Percentiles rank a stretch among this genome's conserved stretches.
Conservation (phyloP, 2,329 filamentous ascomycete species). For the Tolypocladium ovalisporum region DNA sequence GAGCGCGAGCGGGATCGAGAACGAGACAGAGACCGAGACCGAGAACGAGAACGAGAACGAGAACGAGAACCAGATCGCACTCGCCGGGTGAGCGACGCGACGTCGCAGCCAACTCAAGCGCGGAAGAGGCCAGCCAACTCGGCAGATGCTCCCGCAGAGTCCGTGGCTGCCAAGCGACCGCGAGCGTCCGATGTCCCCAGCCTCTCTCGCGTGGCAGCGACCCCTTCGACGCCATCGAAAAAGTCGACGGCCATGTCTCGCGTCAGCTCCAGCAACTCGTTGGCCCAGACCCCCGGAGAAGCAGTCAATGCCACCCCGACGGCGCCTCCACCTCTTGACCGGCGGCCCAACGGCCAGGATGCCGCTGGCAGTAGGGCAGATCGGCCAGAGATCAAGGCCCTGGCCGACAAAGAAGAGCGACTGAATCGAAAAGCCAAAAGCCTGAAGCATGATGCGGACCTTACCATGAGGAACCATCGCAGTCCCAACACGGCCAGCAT, state of each 20-base stretch:
- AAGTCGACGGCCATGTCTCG: constrained; percentile 41
- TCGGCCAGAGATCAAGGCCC: constrained; percentile 10
- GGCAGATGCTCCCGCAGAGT: constrained; percentile 24
- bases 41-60: background rate
- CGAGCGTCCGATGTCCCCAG: constrained; percentile 28
- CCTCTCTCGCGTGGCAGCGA: constrained; percentile 17
- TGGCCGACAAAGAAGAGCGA: constrained; percentile 24
- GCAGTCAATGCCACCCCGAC: constrained; percentile 21
- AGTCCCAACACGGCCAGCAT: constrained; percentile 11
- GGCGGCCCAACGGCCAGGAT: constrained; percentile 21
- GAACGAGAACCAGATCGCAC: constrained; percentile 11
- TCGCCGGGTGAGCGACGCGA: constrained; percentile 29
- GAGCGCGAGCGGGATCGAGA: constrained; percentile 9
- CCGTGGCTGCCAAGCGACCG: constrained; percentile 29
- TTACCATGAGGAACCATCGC: constrained; percentile 20
- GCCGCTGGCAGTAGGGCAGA: constrained; percentile 10
- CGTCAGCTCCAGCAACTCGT: constrained; percentile 41
- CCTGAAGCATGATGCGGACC: constrained; percentile 44
- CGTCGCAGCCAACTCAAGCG: constrained; percentile 19
- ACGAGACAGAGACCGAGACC: background rate
- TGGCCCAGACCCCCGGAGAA: constrained; percentile 39
- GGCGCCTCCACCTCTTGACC: constrained; percentile 14
- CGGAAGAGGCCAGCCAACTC: constrained; percentile 37
- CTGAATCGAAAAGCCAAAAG: constrained; percentile 33
- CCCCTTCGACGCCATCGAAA: constrained; percentile 41